Evolutionary conservation across 495 filamentous ascomycete species (phyloP).

Genomic region (Aspergillus campestris): DNA sequence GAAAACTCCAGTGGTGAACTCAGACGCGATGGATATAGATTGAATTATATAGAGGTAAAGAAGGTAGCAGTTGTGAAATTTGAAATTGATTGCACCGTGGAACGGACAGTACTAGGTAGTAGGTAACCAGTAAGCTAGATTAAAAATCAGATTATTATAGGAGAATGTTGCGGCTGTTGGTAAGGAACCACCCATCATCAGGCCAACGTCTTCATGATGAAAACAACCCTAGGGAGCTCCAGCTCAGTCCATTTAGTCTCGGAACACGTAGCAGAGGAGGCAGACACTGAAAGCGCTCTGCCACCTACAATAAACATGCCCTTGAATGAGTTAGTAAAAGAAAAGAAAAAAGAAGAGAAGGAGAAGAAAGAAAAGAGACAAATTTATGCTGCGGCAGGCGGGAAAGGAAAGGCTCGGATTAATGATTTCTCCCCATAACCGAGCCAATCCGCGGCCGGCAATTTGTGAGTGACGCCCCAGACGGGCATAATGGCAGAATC

Average conservation of each 20-base stretch:
- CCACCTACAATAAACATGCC: constrained; percentile 91
- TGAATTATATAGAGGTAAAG: too few relatives aligned
- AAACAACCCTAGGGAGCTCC: constrained; percentile 49
- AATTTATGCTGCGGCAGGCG: constrained; percentile 6
- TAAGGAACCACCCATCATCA: constrained; percentile 19
- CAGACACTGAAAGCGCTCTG: constrained; percentile 33
- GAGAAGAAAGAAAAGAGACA: constrained; percentile 31
- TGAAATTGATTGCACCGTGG: too few relatives aligned
- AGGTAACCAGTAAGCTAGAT: not conserved
- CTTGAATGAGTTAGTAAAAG: constrained; percentile 49
- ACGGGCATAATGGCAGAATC: constrained; percentile 20
- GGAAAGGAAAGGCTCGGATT: constrained; percentile 15
- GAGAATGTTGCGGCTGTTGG: constrained; percentile 17
- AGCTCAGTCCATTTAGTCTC: constrained; percentile 58
- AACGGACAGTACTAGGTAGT: too few relatives aligned
- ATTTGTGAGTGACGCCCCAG: constrained; percentile 26
- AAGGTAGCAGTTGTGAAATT: too few relatives aligned
- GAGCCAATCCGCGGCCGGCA: constrained; percentile 28
- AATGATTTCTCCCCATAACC: constrained; percentile 24
- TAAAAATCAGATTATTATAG: not conserved
- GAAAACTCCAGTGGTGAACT: too few relatives aligned
- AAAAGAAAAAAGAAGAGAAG: constrained; percentile 35
- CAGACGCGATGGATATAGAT: too few relatives aligned
- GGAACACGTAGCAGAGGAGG: constrained; percentile 59
- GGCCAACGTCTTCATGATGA: constrained; percentile 4